Evolutionary conservation across 2,329 filamentous ascomycete genomes (phyloP).

Genomic region (Dichotomopilus funicola): DNA sequence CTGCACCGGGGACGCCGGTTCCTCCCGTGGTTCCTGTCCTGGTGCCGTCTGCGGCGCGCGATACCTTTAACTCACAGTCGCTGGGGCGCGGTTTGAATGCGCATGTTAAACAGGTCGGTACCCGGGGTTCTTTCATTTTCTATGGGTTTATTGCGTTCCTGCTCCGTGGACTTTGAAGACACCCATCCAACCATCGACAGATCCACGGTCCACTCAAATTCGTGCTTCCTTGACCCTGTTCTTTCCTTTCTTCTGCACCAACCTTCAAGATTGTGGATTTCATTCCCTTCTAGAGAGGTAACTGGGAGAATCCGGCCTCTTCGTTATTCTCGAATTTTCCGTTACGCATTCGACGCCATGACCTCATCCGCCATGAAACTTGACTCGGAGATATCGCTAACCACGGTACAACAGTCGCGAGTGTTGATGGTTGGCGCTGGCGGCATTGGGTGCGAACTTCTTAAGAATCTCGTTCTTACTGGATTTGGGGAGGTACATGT

Average conservation of each 20-base stretch:
- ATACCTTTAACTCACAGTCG: slow-evolving; percentile 57
- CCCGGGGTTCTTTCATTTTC: not conserved
- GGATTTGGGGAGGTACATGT: slow-evolving; percentile 92
- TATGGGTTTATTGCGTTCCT: not conserved
- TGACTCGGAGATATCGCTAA: slow-evolving; percentile 29
- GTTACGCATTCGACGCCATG: not conserved
- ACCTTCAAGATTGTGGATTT: not conserved
- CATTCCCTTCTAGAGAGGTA: no score
- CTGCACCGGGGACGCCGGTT: not conserved
- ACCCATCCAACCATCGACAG: not conserved
- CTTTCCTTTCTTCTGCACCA: not conserved
- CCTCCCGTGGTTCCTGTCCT: slow-evolving; percentile 18
- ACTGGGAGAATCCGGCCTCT: no score
- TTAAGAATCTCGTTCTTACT: slow-evolving; percentile 90
- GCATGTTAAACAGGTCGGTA: slow-evolving; percentile 61
- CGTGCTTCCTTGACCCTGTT: not conserved
- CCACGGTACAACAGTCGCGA: slow-evolving; percentile 54
- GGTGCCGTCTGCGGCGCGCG: slow-evolving; percentile 34
- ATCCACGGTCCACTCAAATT: not conserved
- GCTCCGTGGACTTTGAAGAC: not conserved
- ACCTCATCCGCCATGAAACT: slow-evolving; percentile 6
- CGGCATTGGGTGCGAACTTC: slow-evolving; percentile 92
- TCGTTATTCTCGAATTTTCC: not conserved
- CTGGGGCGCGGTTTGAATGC: slow-evolving; percentile 58
- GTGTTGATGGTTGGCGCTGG: slow-evolving; percentile 94